A percentile compares a stretch with the other conserved stretches of the same genome.
Conservation (phyloP, 495 filamentous ascomycete genomes). For the Daldinia vernicosa region DNA sequence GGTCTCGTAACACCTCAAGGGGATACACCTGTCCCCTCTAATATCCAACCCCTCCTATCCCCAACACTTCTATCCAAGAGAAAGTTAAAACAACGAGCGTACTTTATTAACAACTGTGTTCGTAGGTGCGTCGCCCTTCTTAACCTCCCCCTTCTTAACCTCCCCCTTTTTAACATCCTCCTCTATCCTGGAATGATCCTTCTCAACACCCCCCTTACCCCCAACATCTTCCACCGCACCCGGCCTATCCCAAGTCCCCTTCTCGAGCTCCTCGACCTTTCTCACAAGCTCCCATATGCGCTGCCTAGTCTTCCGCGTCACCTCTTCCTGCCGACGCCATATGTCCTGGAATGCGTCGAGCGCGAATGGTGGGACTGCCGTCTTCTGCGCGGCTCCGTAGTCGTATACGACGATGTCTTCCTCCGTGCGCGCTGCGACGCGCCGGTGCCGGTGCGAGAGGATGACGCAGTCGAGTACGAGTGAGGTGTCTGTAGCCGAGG, state of each 20-base stretch:
- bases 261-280: conserved; percentile 69
- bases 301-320: conserved; percentile 53
- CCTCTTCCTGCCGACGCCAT: conserved; percentile 72
- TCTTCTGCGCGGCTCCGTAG: conserved; percentile 69
- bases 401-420: conserved; percentile 91
- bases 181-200: neutral
- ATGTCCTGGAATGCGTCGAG: conserved; percentile 69
- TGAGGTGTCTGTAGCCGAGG: conserved; percentile 43
- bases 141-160: neutral
- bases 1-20: neutral
- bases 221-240: conserved; percentile 79
- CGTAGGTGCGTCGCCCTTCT: neutral
- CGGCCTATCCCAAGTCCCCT: conserved; percentile 75
- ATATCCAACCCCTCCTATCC: neutral
- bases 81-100: neutral
- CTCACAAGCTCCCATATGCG: conserved; percentile 64
- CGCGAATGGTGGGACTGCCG: conserved; percentile 72
- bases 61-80: neutral
- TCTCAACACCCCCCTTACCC: conserved; percentile 46
- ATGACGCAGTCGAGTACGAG: conserved; percentile 68
- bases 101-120: neutral
- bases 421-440: conserved; percentile 77
- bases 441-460: conserved; percentile 79
- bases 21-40: neutral
- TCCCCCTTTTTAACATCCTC: neutral